These are phyloP conservation scores for Aureobasidium sp. DNA, from an alignment of 2,329 filamentous ascomycete species.

Conservation along the genomic window DNA sequence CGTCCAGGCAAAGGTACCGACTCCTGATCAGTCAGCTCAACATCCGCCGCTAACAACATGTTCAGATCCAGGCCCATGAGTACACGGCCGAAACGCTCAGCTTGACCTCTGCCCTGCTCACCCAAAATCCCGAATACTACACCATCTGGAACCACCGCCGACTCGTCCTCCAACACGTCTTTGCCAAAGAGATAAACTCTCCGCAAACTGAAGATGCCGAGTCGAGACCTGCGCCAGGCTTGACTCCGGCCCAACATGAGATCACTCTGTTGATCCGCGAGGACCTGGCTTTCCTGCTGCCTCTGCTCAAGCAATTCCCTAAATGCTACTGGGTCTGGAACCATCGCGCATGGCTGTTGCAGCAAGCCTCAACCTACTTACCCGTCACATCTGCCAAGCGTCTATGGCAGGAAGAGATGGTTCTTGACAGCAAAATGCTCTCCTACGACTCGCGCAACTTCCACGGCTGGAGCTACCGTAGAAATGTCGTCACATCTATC, in stretches of 20 bases:
- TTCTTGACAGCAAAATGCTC: constrained; percentile 80
- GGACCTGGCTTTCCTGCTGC: constrained; percentile 76
- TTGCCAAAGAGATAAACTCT: constrained; percentile 41
- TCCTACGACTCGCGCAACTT: constrained; percentile 82
- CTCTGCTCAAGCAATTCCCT: constrained; percentile 73
- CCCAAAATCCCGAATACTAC: constrained; percentile 80
- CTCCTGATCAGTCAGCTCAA: background rate
- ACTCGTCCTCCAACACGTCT: constrained; percentile 55
- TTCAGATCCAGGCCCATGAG: constrained; percentile 34
- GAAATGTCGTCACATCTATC: constrained; percentile 66
- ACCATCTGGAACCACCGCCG: constrained; percentile 87
- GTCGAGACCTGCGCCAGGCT: constrained; percentile 17
- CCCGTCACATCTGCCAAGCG: constrained; percentile 46
- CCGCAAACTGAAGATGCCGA: constrained; percentile 25
- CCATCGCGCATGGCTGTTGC: constrained; percentile 77
- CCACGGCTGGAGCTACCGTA: constrained; percentile 90
- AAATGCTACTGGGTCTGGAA: constrained; percentile 99
- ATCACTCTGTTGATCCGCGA: constrained; percentile 51
- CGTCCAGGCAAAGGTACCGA: constrained; percentile 56
- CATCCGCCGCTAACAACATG: background rate
- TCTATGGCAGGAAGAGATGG: constrained; percentile 80
- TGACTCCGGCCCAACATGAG: constrained; percentile 26
- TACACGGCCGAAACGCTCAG: constrained; percentile 50
- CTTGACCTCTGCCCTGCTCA: constrained; percentile 60
- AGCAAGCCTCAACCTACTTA: constrained; percentile 59